Conservation (phyloP, 352 stramenopile genomes). For the Phytophthora multivora region DNA sequence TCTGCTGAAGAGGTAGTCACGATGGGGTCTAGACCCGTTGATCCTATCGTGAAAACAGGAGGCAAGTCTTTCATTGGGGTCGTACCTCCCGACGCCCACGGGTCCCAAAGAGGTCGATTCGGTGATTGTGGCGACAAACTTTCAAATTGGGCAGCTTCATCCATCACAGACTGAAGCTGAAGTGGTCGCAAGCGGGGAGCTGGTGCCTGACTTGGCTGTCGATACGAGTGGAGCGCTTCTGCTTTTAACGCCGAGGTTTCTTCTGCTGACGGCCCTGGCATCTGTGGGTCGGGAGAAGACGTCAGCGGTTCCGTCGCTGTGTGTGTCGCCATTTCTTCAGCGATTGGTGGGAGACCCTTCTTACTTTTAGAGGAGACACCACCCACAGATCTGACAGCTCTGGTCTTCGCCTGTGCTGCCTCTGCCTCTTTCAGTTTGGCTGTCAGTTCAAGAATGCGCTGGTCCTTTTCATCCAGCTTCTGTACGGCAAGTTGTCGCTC, state of each 20-base stretch:
- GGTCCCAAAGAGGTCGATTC: slow-evolving; percentile 39
- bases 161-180: slow-evolving; percentile 9
- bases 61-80: slow-evolving; percentile 35
- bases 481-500: slow-evolving; percentile 21
- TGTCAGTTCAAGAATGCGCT: slow-evolving; percentile 34
- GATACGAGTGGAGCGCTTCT: neutral
- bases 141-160: slow-evolving; percentile 8
- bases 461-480: slow-evolving; percentile 42
- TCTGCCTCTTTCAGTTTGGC: slow-evolving; percentile 34
- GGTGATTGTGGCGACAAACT: slow-evolving; percentile 19
- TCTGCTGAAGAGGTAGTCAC: neutral
- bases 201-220: neutral
- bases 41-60: slow-evolving; percentile 27
- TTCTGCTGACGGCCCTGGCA: neutral
- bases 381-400: neutral
- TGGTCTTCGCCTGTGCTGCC: slow-evolving; percentile 9
- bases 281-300: neutral
- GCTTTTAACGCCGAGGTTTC: slow-evolving; percentile 1
- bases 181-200: neutral
- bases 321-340: slow-evolving; percentile 3
- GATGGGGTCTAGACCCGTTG: slow-evolving; percentile 14
- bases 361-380: neutral
- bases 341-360: slow-evolving; percentile 2
- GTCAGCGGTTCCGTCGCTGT: neutral
- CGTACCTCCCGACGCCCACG: slow-evolving; percentile 36